Evolutionary conservation across 306 rosid species (phyloP).

Genomic region (Castanea mollissima): DNA sequence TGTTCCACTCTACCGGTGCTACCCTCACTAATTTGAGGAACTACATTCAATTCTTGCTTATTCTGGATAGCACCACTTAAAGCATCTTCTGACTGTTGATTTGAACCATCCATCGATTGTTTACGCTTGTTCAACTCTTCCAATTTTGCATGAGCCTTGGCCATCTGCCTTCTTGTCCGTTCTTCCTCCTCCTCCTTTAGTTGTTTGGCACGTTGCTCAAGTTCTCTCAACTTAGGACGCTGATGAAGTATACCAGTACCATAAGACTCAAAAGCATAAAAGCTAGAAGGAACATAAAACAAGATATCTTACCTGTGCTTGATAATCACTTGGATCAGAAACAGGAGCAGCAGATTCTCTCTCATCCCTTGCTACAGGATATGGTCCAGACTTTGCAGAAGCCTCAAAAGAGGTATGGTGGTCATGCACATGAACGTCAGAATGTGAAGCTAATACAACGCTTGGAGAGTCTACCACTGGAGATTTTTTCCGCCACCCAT

Average conservation of each 20-base stretch:
- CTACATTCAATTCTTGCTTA: constrained; percentile 41
- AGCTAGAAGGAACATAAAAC: constrained; percentile 11
- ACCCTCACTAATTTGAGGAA: constrained; percentile 35
- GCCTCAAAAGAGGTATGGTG: constrained; percentile 39
- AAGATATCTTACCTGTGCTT: constrained; percentile 68
- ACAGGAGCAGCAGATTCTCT: constrained; percentile 45
- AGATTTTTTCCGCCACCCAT: constrained; percentile 58
- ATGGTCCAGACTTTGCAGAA: constrained; percentile 39
- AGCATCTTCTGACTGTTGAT: constrained; percentile 37
- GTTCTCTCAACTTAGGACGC: constrained; percentile 70
- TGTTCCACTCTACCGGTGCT: constrained; percentile 30
- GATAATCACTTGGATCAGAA: constrained; percentile 46
- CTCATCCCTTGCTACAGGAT: constrained; percentile 44
- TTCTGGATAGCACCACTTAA: constrained; percentile 40
- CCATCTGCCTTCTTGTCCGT: constrained; percentile 65
- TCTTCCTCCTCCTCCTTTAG: constrained; percentile 93
- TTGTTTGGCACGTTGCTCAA: constrained; percentile 75
- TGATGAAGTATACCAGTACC: constrained; percentile 29
- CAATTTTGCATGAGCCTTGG: constrained; percentile 74
- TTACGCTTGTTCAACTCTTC: constrained; percentile 74
- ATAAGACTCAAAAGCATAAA: constrained; percentile 26
- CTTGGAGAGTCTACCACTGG: constrained; percentile 39
- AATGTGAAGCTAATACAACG: constrained; percentile 33
- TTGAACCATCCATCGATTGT: constrained; percentile 45
- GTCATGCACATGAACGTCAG: constrained; percentile 52